Evolutionary conservation across 176 grass and related monocot genomes (phyloP).

Genomic region (Chrysopogon serrulatus): DNA sequence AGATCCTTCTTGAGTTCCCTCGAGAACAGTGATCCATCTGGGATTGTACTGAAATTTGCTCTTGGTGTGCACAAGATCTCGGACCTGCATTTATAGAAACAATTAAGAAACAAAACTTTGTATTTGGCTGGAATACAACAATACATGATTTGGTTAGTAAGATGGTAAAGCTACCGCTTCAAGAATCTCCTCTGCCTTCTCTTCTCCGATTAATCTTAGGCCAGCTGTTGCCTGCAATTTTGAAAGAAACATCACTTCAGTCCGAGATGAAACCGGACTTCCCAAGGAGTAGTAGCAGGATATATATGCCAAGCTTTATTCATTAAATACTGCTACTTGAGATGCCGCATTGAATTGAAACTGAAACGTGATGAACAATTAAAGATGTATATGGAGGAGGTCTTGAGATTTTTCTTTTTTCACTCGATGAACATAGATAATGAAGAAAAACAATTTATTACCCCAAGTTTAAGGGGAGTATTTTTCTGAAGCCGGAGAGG

Average conservation of each 20-base stretch:
- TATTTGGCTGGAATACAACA: too few relatives aligned
- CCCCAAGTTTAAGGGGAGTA: background rate
- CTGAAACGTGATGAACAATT: too few relatives aligned
- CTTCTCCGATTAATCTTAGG: background rate
- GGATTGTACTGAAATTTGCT: slow-evolving; percentile 37
- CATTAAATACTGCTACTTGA: too few relatives aligned
- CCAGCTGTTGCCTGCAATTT: background rate
- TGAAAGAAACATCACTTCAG: background rate
- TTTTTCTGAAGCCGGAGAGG: background rate
- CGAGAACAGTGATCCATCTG: slow-evolving; percentile 36
- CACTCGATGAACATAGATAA: background rate
- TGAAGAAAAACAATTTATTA: background rate
- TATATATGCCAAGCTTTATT: background rate
- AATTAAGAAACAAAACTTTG: background rate
- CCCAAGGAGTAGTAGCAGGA: too few relatives aligned
- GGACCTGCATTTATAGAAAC: slow-evolving; percentile 3
- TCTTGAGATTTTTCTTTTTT: background rate
- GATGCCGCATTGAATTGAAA: too few relatives aligned
- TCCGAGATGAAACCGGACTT: background rate
- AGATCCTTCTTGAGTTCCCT: slow-evolving; percentile 52
- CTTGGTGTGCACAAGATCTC: slow-evolving; percentile 35
- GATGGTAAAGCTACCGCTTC: background rate
- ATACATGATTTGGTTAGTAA: too few relatives aligned
- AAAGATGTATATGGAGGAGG: background rate
- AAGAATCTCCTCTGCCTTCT: background rate